These are phyloP conservation scores for Phanerodontia chrysosporium DNA, from an alignment of 768 basidiomycete species.

Conservation along the genomic window DNA sequence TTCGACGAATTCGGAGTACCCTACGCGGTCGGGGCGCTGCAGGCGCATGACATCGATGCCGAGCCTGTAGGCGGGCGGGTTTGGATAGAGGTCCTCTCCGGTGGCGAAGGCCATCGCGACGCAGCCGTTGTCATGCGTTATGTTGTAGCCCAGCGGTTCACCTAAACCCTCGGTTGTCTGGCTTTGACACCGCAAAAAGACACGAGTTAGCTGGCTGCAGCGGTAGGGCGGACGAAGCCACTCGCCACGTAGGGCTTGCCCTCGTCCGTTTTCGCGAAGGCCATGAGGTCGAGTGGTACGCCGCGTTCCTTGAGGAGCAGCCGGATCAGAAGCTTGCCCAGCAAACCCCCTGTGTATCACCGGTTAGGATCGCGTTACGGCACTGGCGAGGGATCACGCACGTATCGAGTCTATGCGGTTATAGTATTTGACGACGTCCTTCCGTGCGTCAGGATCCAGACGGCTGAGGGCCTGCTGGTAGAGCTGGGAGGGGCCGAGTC, in stretches of 20 bases:
- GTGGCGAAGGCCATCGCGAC: slow-evolving; percentile 59
- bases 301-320: slow-evolving; percentile 58
- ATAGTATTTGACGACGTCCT: slow-evolving; percentile 62
- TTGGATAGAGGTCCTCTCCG: slow-evolving; percentile 34
- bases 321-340: slow-evolving; percentile 74
- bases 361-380: not conserved
- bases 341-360: slow-evolving; percentile 54
- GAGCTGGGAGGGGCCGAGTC: slow-evolving; percentile 37
- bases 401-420: slow-evolving; percentile 74
- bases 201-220: not conserved
- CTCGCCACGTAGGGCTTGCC: slow-evolving; percentile 79
- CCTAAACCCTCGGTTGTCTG: slow-evolving; percentile 13
- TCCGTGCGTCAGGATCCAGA: slow-evolving; percentile 53
- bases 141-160: slow-evolving; percentile 62
- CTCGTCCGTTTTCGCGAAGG: slow-evolving; percentile 51
- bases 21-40: slow-evolving; percentile 53
- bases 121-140: slow-evolving; percentile 75
- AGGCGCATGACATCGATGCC: slow-evolving; percentile 85
- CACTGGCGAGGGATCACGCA: slow-evolving; percentile 30
- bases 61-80: slow-evolving; percentile 51
- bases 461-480: slow-evolving; percentile 55
- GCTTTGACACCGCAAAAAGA: not conserved
- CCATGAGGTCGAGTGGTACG: slow-evolving; percentile 40
- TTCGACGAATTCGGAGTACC: slow-evolving; percentile 57
- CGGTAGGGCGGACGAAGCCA: slow-evolving; percentile 10